A percentile compares a stretch with the other conserved stretches of the same genome.
These are phyloP conservation scores for Carex pumila DNA, from an alignment of 176 grass and related monocot species.

Conservation along the genomic window DNA sequence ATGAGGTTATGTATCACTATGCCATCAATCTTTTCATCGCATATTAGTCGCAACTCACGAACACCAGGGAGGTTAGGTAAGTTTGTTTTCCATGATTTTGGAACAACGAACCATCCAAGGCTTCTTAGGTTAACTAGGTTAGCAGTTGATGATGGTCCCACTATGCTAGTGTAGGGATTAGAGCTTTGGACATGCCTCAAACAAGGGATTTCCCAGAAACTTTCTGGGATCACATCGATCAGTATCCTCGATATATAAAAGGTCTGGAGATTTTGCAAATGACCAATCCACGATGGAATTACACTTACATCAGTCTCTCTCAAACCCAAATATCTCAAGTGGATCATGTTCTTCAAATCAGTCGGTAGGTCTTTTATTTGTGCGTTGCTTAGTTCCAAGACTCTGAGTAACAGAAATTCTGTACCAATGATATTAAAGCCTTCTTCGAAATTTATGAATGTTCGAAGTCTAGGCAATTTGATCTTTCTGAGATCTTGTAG, in stretches of 20 bases:
- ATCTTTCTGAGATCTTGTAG: no score
- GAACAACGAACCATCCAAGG: neutral
- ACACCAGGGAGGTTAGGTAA: neutral
- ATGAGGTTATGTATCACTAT: neutral
- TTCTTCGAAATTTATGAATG: no score
- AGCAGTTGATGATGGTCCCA: neutral
- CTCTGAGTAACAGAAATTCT: neutral
- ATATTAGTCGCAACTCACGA: neutral
- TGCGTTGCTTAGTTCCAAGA: neutral
- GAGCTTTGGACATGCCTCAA: neutral
- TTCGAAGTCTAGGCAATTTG: neutral
- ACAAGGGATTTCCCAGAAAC: neutral
- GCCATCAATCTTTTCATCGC: neutral
- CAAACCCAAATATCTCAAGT: neutral
- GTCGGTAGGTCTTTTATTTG: neutral
- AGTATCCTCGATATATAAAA: fast-evolving
- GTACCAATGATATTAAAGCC: neutral
- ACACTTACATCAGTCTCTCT: neutral
- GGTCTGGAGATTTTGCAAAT: neutral
- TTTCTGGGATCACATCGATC: neutral
- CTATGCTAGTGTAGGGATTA: fast-evolving
- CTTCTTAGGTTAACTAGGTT: neutral
- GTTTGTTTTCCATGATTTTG: neutral
- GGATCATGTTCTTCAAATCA: neutral
- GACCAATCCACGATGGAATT: neutral